These are phyloP conservation scores for Thraustochytrium sp. DNA, from an alignment of 352 stramenopile genomes.

Conservation along the genomic window DNA sequence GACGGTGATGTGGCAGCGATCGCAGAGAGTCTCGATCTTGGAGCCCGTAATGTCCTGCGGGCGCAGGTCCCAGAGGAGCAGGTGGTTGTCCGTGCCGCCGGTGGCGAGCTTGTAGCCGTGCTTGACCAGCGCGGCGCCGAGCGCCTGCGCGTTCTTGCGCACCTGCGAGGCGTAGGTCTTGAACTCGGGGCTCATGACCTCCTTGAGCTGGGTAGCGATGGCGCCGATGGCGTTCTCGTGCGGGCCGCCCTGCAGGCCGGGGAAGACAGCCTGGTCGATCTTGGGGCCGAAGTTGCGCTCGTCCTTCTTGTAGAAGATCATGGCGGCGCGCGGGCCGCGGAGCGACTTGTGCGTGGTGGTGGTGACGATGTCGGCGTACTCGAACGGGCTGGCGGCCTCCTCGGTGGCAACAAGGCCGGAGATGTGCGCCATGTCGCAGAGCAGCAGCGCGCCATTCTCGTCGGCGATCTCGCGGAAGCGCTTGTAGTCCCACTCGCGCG, in stretches of 20 bases:
- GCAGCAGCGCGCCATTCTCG: conserved; percentile 90
- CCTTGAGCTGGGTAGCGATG: conserved; percentile 95
- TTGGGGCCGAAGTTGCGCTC: conserved; percentile 79
- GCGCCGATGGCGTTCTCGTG: conserved; percentile 94
- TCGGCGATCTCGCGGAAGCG: conserved; percentile 95
- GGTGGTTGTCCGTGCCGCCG: conserved; percentile 97
- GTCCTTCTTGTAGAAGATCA: conserved; percentile 99
- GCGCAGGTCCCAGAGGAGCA: conserved; percentile 96
- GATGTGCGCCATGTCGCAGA: conserved; percentile 99
- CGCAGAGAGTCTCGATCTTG: conserved; percentile 97
- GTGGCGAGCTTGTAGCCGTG: conserved; percentile 92
- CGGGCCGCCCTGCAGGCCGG: conserved; percentile 77
- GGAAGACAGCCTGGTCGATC: conserved; percentile 98
- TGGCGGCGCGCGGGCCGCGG: conserved; percentile 89
- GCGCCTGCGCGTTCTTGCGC: conserved; percentile 86
- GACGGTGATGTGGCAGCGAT: conserved; percentile 92
- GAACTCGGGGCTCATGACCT: conserved; percentile 92
- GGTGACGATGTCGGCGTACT: conserved; percentile 97
- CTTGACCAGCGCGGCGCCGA: conserved; percentile 81
- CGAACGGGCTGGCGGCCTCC: conserved; percentile 88
- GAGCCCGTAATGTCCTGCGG: conserved; percentile 87
- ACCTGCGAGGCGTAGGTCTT: conserved; percentile 86
- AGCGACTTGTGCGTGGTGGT: conserved; percentile 99
- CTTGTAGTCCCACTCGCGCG: conserved; percentile 96
- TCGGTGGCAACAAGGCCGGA: conserved; percentile 91